phyloP scores from a whole-genome alignment of 306 rosid species.

The Gillenia trifoliata region DNA sequence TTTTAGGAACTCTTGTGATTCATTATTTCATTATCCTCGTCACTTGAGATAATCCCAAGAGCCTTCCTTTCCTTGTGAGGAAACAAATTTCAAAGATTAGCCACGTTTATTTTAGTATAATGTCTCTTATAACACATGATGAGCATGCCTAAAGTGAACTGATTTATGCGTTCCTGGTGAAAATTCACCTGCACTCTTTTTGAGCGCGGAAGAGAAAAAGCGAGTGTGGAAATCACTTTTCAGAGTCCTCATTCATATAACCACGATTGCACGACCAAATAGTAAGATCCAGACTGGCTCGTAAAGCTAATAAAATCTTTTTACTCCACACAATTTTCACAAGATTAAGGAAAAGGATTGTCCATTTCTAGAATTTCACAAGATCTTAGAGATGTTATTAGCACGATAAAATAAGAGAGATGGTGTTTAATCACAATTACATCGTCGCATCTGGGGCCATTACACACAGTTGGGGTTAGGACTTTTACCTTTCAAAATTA shows the following conservation, averaged over 20 bases:
- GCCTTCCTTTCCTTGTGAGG: too few relatives aligned
- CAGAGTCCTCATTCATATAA: too few relatives aligned
- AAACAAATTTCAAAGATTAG: too few relatives aligned
- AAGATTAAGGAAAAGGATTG: not conserved
- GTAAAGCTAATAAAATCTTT: too few relatives aligned
- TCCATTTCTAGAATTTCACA: not conserved
- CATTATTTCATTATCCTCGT: not conserved
- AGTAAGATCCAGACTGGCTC: too few relatives aligned
- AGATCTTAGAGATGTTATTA: not conserved
- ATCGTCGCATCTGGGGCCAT: not conserved
- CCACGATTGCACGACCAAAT: too few relatives aligned
- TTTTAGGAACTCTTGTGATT: not conserved
- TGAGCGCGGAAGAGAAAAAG: too few relatives aligned
- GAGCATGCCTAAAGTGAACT: not conserved
- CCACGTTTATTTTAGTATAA: not conserved
- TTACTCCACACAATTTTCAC: too few relatives aligned
- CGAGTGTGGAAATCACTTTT: too few relatives aligned
- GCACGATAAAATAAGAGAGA: not conserved
- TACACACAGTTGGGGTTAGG: not conserved
- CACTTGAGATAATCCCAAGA: not conserved
- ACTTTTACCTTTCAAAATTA: not conserved
- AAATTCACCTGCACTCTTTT: too few relatives aligned
- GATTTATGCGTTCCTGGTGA: not conserved
- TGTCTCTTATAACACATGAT: not conserved
- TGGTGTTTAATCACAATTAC: not conserved